These are phyloP conservation scores for Lichtheimia ramosa DNA, from an alignment of 371 early-diverging fungal species.

Conservation along the genomic window DNA sequence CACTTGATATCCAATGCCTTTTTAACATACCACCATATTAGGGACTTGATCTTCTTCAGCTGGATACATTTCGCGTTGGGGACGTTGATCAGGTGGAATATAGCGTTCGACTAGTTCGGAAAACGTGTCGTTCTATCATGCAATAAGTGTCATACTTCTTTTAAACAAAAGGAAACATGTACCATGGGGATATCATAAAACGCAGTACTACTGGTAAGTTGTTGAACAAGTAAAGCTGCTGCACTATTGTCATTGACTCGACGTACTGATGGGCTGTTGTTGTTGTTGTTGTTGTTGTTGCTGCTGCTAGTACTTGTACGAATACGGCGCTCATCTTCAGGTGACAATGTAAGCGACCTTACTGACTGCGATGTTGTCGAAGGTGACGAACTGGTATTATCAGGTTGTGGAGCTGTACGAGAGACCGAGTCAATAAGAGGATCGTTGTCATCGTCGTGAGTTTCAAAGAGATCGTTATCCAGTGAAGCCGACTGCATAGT, in stretches of 20 bases:
- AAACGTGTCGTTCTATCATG: constrained; percentile 50
- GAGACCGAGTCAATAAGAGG: constrained; percentile 2
- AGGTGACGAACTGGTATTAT: constrained; percentile 3
- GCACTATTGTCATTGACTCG: constrained; percentile 4
- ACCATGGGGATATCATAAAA: constrained; percentile 65
- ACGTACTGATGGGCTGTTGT: not conserved
- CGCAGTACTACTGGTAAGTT: constrained; percentile 39
- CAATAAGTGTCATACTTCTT: not conserved
- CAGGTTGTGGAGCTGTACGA: constrained; percentile 1
- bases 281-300: not conserved
- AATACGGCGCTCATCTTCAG: constrained; percentile 7
- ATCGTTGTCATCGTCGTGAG: constrained; percentile 4
- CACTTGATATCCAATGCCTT: not conserved
- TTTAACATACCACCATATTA: constrained; percentile 31
- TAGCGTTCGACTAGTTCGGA: constrained; percentile 54
- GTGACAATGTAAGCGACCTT: constrained; percentile 5
- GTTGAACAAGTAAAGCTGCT: constrained; percentile 18
- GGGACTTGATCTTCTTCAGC: constrained; percentile 26
- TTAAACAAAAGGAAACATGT: constrained; percentile 7
- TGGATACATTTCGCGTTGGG: constrained; percentile 37
- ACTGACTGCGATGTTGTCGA: constrained; percentile 6
- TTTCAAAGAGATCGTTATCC: constrained; percentile 3
- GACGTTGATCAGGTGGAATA: constrained; percentile 53
- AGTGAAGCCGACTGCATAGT: too few species aligned
- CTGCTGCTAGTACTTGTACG: not conserved